Conservation (phyloP, 352 stramenopile species). For the Albugo candida region DNA sequence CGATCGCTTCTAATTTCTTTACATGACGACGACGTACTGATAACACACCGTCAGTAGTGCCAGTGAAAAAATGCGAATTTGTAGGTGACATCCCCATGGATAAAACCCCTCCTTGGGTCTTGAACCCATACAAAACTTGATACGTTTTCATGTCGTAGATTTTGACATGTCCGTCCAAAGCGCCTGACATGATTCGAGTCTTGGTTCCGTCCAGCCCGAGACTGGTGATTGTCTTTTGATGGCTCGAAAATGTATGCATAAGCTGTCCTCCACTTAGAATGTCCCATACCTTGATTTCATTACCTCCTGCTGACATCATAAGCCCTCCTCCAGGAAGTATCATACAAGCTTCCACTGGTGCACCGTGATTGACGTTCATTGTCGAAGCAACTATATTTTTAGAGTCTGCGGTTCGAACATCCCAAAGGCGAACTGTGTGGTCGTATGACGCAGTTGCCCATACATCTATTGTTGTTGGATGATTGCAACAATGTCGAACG, state of each 20-base stretch:
- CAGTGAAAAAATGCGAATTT: conserved; percentile 67
- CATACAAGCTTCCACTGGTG: conserved; percentile 75
- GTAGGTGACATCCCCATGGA: conserved; percentile 67
- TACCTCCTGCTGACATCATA: conserved; percentile 71
- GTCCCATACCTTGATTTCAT: conserved; percentile 86
- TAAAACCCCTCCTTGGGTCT: conserved; percentile 68
- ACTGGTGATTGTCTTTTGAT: conserved; percentile 90
- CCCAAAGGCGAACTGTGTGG: conserved; percentile 86
- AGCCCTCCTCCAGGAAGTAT: conserved; percentile 70
- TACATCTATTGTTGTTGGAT: conserved; percentile 51
- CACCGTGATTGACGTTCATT: conserved; percentile 63
- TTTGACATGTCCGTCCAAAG: conserved; percentile 85
- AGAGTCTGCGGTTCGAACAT: conserved; percentile 61
- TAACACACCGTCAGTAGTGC: conserved; percentile 58
- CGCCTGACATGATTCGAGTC: conserved; percentile 76
- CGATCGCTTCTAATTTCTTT: conserved; percentile 46
- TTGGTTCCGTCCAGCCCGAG: conserved; percentile 72
- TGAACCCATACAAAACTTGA: conserved; percentile 78
- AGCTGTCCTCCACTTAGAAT: conserved; percentile 70
- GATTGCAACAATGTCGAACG: conserved; percentile 52
- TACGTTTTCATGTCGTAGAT: conserved; percentile 86
- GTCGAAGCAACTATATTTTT: conserved; percentile 22
- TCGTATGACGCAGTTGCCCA: conserved; percentile 84
- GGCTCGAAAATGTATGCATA: conserved; percentile 78
- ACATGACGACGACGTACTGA: conserved; percentile 57